These are phyloP conservation scores for Colletotrichum tanaceti DNA, from an alignment of 2,329 filamentous ascomycete genomes.

Conservation along the genomic window DNA sequence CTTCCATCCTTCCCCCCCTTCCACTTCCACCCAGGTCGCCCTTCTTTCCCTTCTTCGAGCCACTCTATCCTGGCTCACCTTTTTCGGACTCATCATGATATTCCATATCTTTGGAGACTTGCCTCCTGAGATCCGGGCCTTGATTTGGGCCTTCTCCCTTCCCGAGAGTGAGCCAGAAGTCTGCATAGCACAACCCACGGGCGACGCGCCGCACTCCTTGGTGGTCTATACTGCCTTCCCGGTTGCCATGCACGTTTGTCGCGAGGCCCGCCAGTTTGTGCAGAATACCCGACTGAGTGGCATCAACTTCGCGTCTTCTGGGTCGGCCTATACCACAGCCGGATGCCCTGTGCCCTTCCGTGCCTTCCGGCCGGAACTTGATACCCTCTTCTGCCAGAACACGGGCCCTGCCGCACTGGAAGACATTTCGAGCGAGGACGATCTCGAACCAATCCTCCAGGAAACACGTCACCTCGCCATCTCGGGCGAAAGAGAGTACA, in stretches of 20 bases:
- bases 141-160: slow-evolving; percentile 16
- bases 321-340: not conserved
- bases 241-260: slow-evolving; percentile 23
- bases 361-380: not conserved
- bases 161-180: slow-evolving; percentile 20
- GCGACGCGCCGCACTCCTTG: slow-evolving; percentile 11
- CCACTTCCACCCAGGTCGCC: no score
- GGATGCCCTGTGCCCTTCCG: slow-evolving; percentile 3
- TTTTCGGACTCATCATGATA: not conserved
- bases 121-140: slow-evolving; percentile 1
- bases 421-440: slow-evolving; percentile 5
- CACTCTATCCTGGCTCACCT: not conserved
- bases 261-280: slow-evolving; percentile 19
- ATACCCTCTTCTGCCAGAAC: slow-evolving; percentile 12
- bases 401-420: not conserved
- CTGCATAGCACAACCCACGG: slow-evolving; percentile 10
- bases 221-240: slow-evolving; percentile 26
- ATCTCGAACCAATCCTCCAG: slow-evolving; percentile 3
- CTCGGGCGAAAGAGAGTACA: slow-evolving; percentile 2
- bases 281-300: slow-evolving; percentile 5
- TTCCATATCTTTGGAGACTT: slow-evolving; percentile 2
- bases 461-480: slow-evolving; percentile 16
- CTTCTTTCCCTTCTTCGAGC: slow-evolving; percentile 1
- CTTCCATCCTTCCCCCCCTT: not conserved
- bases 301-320: not conserved